These are phyloP conservation scores for Hordeum pubiflorum DNA, from an alignment of 202 grass and related monocot genomes.

Conservation along the genomic window DNA sequence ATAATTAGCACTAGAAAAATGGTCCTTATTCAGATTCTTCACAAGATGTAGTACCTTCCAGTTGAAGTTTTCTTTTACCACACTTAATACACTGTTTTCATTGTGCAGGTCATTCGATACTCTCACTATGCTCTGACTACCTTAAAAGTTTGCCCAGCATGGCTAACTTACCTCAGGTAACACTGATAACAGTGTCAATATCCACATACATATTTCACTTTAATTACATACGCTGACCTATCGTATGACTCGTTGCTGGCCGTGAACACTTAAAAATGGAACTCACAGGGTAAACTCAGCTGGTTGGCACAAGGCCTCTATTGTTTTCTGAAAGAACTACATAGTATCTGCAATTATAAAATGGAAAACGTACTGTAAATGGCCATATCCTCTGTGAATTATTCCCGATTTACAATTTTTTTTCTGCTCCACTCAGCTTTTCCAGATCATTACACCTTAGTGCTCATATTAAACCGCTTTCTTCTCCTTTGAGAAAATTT, in stretches of 20 bases:
- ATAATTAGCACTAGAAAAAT: not conserved
- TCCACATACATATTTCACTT: not conserved
- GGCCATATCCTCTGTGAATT: no score
- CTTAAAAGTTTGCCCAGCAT: constrained; percentile 50
- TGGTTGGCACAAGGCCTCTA: no score
- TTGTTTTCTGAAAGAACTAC: no score
- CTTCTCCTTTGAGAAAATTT: no score
- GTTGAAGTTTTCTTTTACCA: not conserved
- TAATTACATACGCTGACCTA: not conserved
- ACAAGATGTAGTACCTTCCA: not conserved
- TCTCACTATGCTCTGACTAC: constrained; percentile 68
- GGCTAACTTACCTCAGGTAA: constrained; percentile 83
- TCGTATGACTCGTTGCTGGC: not conserved
- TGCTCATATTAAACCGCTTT: not conserved
- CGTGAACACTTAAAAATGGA: no score
- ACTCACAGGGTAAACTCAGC: no score
- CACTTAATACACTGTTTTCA: not conserved
- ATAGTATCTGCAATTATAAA: no score
- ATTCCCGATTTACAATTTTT: no score
- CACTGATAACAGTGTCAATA: not conserved
- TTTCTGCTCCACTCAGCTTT: not conserved
- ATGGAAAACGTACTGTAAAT: no score
- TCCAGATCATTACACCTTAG: not conserved
- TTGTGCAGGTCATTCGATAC: constrained; percentile 68
- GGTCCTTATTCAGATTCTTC: not conserved